Base-by-base conservation (phyloP, 108 stramenopile genomes). In the Pseudonitzschia multistriata region DNA sequence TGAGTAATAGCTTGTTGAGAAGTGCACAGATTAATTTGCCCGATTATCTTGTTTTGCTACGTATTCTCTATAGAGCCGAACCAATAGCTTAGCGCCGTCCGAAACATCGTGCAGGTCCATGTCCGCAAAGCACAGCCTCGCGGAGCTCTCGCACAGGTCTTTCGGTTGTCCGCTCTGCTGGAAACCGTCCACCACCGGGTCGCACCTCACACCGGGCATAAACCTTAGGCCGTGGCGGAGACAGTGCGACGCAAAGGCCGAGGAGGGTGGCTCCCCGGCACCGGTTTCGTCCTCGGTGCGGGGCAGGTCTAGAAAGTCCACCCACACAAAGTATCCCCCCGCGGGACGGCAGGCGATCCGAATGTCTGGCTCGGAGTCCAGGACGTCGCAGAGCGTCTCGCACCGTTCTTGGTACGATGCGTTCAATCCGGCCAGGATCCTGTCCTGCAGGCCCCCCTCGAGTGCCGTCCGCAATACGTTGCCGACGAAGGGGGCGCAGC, bases 41-140 rank as follows among this genome's bases (percentile, higher is more conserved):
- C n/a, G n/a, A n/a, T n/a, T n/a, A n/a, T 17, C 15, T 45, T 45
- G 15, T 45, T 40, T 57, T 30, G 45, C 59, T 37, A 37, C 29
- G 21, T 50, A 71, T 50, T 62, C 60, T 40, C 70, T 59, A 33
- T 62, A 71, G n/a, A 48, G 52, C 21, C 21, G 31, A 30, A 85
- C 67, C 19, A 89, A 62, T n/a, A 63, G 22, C 21, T 48, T 55
- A 17, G 74, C 69, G 15, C 79, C 85, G 1, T 67, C 40, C 48
- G 37, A 72, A 13, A 89, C 31, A 31, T 77, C 69, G 1, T 73
- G 73, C 57, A 62, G 22, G 37, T 78, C 69, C 37, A 89, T 50
- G 71, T 85, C 80, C 31, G 88, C 85, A 81, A 89, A 85, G 64
- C 85, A 89, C 24, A 89, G 52, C 29, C 88, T 77, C 13, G 82